phyloP scores from a whole-genome alignment of 179 eudicot genomes.

The Camellia oleifera region DNA sequence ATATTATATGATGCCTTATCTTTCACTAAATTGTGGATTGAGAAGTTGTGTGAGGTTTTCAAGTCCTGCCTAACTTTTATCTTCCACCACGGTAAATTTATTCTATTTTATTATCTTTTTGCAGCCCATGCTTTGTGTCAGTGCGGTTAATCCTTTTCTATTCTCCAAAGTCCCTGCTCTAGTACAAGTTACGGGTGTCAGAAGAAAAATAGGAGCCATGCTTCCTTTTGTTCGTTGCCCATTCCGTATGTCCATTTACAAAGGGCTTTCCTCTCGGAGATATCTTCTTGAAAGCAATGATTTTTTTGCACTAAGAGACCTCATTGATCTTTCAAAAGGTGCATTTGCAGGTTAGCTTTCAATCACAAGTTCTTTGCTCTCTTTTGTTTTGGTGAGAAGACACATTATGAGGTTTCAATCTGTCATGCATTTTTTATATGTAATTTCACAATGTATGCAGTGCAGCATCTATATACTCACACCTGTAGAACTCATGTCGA shows the following conservation, averaged over 20 bases:
- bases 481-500: not conserved
- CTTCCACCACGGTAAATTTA: not conserved
- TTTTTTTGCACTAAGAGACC: slow-evolving; percentile 89
- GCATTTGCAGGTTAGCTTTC: slow-evolving; percentile 78
- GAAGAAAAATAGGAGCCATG: slow-evolving; percentile 78
- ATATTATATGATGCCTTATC: not conserved
- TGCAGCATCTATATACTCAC: not conserved
- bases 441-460: not conserved
- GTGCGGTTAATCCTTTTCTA: slow-evolving; percentile 85
- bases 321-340: slow-evolving; percentile 89
- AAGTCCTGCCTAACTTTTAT: not conserved
- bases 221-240: slow-evolving; percentile 83
- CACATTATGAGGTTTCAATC: not conserved
- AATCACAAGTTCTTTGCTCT: not conserved
- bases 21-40: not conserved
- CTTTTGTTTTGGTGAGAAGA: not conserved
- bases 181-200: slow-evolving; percentile 62
- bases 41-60: not conserved
- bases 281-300: slow-evolving; percentile 91
- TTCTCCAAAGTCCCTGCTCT: slow-evolving; percentile 76
- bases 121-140: slow-evolving; percentile 99
- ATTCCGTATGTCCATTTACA: slow-evolving; percentile 71
- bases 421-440: not conserved
- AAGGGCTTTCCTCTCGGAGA: slow-evolving; percentile 82
- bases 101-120: slow-evolving; percentile 25